Conservation (phyloP, 805 yeast species). For the Cyberlindnera saturnus region DNA sequence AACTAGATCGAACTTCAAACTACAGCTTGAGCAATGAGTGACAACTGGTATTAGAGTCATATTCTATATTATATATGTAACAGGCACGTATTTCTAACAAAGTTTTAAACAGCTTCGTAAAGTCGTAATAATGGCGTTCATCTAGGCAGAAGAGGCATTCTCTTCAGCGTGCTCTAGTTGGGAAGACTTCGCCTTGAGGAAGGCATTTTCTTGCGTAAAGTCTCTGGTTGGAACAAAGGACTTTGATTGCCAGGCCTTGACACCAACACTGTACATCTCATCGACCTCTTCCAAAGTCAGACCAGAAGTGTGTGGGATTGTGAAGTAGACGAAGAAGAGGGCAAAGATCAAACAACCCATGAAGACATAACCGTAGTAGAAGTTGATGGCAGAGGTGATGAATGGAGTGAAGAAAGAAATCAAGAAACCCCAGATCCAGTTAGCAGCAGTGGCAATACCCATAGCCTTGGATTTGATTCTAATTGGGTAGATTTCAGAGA, state of each 20-base stretch:
- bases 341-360: constrained; percentile 55
- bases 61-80: background rate
- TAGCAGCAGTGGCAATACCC: constrained; percentile 56
- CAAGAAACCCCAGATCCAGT: constrained; percentile 63
- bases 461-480: constrained; percentile 56
- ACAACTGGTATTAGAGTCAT: background rate
- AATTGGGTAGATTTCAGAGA: constrained; percentile 66
- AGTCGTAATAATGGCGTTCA: background rate
- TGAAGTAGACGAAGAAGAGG: constrained; percentile 64
- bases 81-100: background rate
- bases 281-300: constrained; percentile 79
- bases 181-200: constrained; percentile 19
- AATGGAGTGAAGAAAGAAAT: constrained; percentile 68
- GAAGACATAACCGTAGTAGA: constrained; percentile 64
- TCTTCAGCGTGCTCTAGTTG: constrained; percentile 11
- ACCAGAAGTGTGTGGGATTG: constrained; percentile 76
- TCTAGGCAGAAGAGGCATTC: background rate
- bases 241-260: constrained; percentile 41
- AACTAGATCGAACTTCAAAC: no score
- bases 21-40: no score
- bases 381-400: constrained; percentile 58
- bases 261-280: constrained; percentile 43
- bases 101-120: background rate
- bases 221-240: constrained; percentile 44
- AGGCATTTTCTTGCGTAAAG: constrained; percentile 20